Base-by-base conservation (phyloP, 805 yeast genomes). In the Metschnikowia lachancei region DNA sequence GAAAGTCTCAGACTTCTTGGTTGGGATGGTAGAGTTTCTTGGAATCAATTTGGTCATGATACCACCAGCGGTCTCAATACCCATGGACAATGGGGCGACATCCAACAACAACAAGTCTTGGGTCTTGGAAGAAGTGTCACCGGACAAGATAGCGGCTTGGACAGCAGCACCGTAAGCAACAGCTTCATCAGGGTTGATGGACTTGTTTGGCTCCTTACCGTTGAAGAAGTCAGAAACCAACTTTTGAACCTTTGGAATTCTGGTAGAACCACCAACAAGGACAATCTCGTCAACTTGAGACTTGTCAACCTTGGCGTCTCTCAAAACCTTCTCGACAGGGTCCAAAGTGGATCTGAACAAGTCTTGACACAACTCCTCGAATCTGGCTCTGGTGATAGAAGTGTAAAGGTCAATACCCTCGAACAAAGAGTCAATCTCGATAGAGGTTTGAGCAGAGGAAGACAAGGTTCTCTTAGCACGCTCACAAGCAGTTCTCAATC, bases 61-160 rank as follows among this genome's bases (percentile, higher is more conserved):
- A 83, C 97, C 97, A 80, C 98, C 97, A 64, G 97, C 97, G 59
- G 97, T 91, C 79, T 91, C 97, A 74, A 91, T 90, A 83, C 98
- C 98, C 62, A 90, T 72, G 46, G 97, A 91, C 69, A 91, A 81
- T 73, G 98, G 97, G 64, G 97, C 95, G 70, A 91, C 97, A 81
- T 91, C 98, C 69, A 92, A 82, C 66, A 91, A 80, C 68, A 92
- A 78, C 72, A 91, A 82, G 77, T 89, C 97, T 77, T 91, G 89
- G 72, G 96, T 90, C 90, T 80, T 52, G 47, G 59, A 54, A 33
- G 58, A 52, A 39, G 56, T 50, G 57, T 55, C 97, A 71, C 98
- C 98, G 46, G 95, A 83, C 56, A 92, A 77, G 59, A 92, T 95
- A 77, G 98, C 97, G 79, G 96, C 98, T 81, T 91, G 97, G 65